These are phyloP conservation scores for Aeschynomene evenia DNA, from an alignment of 306 rosid species.

Conservation along the genomic window DNA sequence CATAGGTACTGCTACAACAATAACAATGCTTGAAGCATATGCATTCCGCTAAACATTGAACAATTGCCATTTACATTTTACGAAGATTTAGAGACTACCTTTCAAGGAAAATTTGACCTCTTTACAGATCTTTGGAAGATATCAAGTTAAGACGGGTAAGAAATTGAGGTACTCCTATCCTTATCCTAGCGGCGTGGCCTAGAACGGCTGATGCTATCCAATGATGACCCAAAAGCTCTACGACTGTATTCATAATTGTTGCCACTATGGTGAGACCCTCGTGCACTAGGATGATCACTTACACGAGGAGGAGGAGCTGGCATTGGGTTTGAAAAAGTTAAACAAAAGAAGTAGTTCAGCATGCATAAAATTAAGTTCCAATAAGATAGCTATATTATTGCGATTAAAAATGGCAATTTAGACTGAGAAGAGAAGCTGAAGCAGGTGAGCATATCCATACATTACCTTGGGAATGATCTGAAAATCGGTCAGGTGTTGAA, in stretches of 20 bases:
- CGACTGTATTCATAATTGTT: slow-evolving; percentile 68
- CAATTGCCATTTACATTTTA: slow-evolving; percentile 33
- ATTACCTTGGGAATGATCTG: slow-evolving; percentile 64
- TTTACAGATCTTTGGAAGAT: slow-evolving; percentile 26
- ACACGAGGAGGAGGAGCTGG: slow-evolving; percentile 49
- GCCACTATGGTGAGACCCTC: slow-evolving; percentile 54
- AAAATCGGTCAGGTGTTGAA: slow-evolving; percentile 42
- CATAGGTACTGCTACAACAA: slow-evolving; percentile 31
- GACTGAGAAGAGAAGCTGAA: neutral
- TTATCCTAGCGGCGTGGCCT: slow-evolving; percentile 64
- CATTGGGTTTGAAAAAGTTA: slow-evolving; percentile 39
- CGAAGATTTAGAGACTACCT: slow-evolving; percentile 11
- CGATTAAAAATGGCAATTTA: neutral
- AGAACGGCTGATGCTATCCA: slow-evolving; percentile 63
- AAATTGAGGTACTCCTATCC: slow-evolving; percentile 53
- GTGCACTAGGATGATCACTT: slow-evolving; percentile 58
- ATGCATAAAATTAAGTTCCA: slow-evolving; percentile 14
- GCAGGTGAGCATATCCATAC: slow-evolving; percentile 19
- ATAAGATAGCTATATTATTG: neutral
- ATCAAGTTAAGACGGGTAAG: slow-evolving; percentile 47
- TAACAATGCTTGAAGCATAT: slow-evolving; percentile 22
- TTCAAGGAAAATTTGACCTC: slow-evolving; percentile 31
- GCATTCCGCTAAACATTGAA: slow-evolving; percentile 1
- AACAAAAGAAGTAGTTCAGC: slow-evolving; percentile 29
- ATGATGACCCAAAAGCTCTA: slow-evolving; percentile 56